A percentile compares a stretch with the other conserved stretches of the same genome.
phyloP scores from a whole-genome alignment of 768 basidiomycete species.

The Pulveroboletus sp. region DNA sequence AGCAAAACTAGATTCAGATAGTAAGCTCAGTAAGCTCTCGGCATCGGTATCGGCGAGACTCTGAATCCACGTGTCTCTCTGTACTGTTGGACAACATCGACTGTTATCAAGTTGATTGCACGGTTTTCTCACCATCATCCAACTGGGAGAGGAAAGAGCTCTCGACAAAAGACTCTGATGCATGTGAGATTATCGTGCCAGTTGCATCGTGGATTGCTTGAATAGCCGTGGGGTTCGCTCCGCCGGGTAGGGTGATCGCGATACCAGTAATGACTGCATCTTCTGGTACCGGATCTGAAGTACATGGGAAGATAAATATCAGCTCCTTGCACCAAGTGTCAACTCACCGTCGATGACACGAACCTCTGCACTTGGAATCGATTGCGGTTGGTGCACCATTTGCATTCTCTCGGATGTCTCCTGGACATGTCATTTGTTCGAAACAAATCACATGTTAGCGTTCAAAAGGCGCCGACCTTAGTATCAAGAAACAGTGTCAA shows the following conservation, averaged over 20 bases:
- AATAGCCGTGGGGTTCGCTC: not conserved
- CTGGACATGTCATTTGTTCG: not conserved
- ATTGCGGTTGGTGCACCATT: not conserved
- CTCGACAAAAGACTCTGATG: not conserved
- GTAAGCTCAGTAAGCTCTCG: not conserved
- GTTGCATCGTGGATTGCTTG: not conserved
- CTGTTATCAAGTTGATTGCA: not conserved
- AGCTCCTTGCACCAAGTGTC: not conserved
- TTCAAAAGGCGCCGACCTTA: not conserved
- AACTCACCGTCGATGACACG: not conserved
- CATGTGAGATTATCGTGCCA: not conserved
- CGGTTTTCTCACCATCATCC: not conserved
- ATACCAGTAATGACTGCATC: not conserved
- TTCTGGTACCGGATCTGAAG: not conserved
- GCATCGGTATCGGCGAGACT: not conserved
- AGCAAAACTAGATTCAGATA: not conserved
- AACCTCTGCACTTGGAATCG: slow-evolving; percentile 5
- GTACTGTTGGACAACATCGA: not conserved
- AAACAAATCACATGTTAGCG: not conserved
- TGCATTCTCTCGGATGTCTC: slow-evolving; percentile 9
- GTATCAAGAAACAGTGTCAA: not conserved
- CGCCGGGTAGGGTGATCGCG: slow-evolving; percentile 1
- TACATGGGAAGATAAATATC: not conserved
- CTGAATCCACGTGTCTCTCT: not conserved
- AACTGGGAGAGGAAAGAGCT: not conserved